These are phyloP conservation scores for Fraxinus albicans DNA, from an alignment of 305 asterid genomes.

Conservation along the genomic window DNA sequence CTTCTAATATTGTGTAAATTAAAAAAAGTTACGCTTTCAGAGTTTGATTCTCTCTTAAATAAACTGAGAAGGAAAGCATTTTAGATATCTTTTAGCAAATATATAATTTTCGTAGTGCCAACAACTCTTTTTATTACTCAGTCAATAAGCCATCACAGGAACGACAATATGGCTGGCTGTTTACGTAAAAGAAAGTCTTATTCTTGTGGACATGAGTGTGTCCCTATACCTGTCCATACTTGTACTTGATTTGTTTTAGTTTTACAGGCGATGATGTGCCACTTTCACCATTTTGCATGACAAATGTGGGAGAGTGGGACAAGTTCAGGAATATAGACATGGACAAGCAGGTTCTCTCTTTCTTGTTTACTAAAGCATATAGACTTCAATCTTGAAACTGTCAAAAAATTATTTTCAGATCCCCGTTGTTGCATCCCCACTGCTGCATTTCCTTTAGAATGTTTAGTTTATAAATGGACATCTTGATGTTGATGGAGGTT, in stretches of 20 bases:
- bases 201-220: not conserved
- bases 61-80: not conserved
- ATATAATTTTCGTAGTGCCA: not conserved
- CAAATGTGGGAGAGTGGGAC: slow-evolving; percentile 76
- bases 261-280: slow-evolving; percentile 84
- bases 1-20: not conserved
- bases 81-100: not conserved
- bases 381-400: not conserved
- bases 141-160: not conserved
- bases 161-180: not conserved
- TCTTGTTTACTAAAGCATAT: not conserved
- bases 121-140: not conserved
- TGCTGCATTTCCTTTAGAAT: not conserved
- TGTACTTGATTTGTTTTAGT: slow-evolving; percentile 19
- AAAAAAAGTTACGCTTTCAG: not conserved
- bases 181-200: not conserved
- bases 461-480: not conserved
- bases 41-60: not conserved
- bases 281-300: slow-evolving; percentile 71
- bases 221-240: not conserved
- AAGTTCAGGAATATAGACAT: slow-evolving; percentile 85
- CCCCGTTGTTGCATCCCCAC: not conserved
- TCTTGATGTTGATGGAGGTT: not conserved
- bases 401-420: not conserved
- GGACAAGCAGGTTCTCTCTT: slow-evolving; percentile 77